phyloP scores from a whole-genome alignment of 768 basidiomycete species.

The Hemileccinum rubropunctum region DNA sequence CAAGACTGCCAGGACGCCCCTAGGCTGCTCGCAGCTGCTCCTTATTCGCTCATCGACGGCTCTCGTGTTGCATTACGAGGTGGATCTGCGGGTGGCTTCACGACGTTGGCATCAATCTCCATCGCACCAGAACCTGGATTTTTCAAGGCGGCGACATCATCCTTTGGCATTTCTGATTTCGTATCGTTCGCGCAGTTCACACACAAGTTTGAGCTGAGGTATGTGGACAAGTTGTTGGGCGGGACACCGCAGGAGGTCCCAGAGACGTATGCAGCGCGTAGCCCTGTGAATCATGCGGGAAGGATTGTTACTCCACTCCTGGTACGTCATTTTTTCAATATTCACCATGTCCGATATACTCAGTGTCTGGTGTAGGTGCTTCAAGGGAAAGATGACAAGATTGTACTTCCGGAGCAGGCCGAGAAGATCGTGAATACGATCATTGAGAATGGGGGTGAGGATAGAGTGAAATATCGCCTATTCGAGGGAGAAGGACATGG shows the following conservation, averaged over 20 bases:
- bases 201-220: conserved; percentile 69
- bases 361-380: conserved; percentile 46
- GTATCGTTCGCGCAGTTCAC: conserved; percentile 54
- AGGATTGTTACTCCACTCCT: conserved; percentile 62
- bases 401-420: conserved; percentile 70
- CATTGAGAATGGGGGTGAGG: conserved; percentile 13
- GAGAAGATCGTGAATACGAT: conserved; percentile 30
- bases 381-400: conserved; percentile 61
- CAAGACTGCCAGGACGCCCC: conserved; percentile 61
- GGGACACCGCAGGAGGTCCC: conserved; percentile 52
- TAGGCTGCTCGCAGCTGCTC: conserved; percentile 41
- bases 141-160: conserved; percentile 60
- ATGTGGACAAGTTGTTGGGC: conserved; percentile 62
- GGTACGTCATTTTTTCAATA: conserved; percentile 31
- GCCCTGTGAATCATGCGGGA: conserved; percentile 60
- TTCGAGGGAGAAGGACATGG: conserved; percentile 48
- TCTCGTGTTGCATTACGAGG: conserved; percentile 69
- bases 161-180: conserved; percentile 71
- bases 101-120: conserved; percentile 50
- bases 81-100: conserved; percentile 72
- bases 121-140: conserved; percentile 39
- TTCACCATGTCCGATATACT: neutral
- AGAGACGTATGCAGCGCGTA: conserved; percentile 55
- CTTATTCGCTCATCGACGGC: conserved; percentile 57
- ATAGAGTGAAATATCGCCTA: conserved; percentile 35